These are phyloP conservation scores for Botrytis fabae DNA, from an alignment of 2,329 filamentous ascomycete genomes.

Conservation along the genomic window DNA sequence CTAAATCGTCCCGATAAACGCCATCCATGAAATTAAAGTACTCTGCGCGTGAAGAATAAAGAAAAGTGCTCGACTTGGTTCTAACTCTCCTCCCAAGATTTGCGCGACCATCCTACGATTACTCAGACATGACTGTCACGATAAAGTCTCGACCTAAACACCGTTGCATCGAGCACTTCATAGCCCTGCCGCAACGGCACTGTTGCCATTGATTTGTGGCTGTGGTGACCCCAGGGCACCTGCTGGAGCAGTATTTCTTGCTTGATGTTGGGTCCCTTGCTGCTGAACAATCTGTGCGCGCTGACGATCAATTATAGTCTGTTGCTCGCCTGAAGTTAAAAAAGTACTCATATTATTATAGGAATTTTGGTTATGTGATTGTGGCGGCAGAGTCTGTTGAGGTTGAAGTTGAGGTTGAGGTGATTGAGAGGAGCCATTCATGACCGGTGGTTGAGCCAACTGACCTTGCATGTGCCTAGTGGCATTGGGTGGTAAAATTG, in stretches of 20 bases:
- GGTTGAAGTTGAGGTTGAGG: conserved; percentile 29
- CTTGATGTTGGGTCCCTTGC: conserved; percentile 37
- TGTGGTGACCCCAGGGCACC: conserved; percentile 33
- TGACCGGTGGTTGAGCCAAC: conserved; percentile 29
- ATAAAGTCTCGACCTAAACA: conserved; percentile 11
- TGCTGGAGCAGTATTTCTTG: conserved; percentile 37
- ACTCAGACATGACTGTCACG: conserved; percentile 10
- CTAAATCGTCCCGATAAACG: conserved; percentile 8
- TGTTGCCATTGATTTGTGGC: conserved; percentile 35
- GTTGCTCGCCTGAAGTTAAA: conserved; percentile 41
- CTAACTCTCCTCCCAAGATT: background rate
- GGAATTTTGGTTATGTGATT: conserved; percentile 20
- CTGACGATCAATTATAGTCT: conserved; percentile 42
- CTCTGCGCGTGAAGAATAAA: conserved; percentile 8
- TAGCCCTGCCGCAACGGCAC: conserved; percentile 27
- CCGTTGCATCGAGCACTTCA: background rate
- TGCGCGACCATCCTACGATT: conserved; percentile 9
- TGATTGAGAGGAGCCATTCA: conserved; percentile 35
- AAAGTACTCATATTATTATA: conserved; percentile 34
- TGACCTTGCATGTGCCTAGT: conserved; percentile 31
- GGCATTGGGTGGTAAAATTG: conserved; percentile 31
- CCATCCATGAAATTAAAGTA: conserved; percentile 23
- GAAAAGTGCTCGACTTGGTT: background rate
- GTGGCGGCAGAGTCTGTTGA: conserved; percentile 11
- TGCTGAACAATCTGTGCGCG: conserved; percentile 42